Conservation (phyloP, 2,329 filamentous ascomycete species). For the Lachnellula hyalina region DNA sequence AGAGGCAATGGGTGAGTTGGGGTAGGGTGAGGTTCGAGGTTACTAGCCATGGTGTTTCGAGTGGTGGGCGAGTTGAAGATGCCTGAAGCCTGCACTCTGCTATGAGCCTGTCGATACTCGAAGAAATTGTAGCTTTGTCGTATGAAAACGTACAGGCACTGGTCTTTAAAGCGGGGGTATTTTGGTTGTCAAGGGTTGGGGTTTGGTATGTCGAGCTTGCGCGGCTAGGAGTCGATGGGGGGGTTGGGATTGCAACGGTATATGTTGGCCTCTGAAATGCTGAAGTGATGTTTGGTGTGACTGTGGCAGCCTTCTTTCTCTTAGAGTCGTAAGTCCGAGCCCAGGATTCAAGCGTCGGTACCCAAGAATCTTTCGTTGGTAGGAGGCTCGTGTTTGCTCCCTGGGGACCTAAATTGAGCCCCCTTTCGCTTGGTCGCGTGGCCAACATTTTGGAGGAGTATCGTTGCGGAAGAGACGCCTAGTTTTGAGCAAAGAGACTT, state of each 20-base stretch:
- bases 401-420: too few relatives aligned
- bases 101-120: neutral
- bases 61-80: neutral
- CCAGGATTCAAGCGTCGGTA: neutral
- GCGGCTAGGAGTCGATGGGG: too few relatives aligned
- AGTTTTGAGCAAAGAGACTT: too few relatives aligned
- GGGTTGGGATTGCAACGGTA: neutral
- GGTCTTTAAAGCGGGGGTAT: too few relatives aligned
- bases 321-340: neutral
- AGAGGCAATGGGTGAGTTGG: neutral
- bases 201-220: too few relatives aligned
- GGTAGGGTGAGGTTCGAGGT: neutral
- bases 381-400: neutral
- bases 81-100: neutral
- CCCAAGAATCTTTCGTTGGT: neutral
- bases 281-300: neutral
- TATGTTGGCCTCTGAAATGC: neutral
- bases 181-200: too few relatives aligned
- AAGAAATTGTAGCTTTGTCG: too few relatives aligned
- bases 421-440: too few relatives aligned
- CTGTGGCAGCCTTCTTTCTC: neutral
- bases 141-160: too few relatives aligned
- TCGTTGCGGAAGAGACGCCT: too few relatives aligned
- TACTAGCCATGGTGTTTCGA: neutral
- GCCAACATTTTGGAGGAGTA: too few relatives aligned